Conservation (phyloP, 1,139 yeast species). For the Geotrichum klebahnii region DNA sequence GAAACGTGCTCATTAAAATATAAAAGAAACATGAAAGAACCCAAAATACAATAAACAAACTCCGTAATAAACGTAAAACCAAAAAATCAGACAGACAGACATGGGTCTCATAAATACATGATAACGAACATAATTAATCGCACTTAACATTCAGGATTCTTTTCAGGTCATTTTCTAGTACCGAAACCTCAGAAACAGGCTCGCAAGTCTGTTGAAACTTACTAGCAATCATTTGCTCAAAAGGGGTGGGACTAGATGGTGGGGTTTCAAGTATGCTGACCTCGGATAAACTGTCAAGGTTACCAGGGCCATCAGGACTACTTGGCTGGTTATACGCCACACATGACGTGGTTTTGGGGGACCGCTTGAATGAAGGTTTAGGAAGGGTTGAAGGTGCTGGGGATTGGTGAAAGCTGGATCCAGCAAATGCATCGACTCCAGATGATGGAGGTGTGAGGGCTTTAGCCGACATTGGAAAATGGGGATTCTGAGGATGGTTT, state of each 20-base stretch:
- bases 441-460: conserved; percentile 19
- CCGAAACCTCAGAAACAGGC: neutral
- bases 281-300: no score
- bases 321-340: no score
- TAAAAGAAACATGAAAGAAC: neutral
- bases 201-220: neutral
- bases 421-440: conserved; percentile 35
- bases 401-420: conserved; percentile 42
- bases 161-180: neutral
- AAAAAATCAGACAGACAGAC: no score
- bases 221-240: conserved; percentile 4
- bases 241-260: neutral
- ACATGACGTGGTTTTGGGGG: neutral
- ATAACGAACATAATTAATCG: no score
- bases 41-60: neutral
- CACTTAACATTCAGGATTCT: neutral
- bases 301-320: no score
- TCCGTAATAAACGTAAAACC: neutral
- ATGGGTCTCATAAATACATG: no score
- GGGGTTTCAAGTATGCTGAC: neutral
- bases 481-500: neutral
- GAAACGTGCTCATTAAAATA: neutral
- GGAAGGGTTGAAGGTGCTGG: conserved; percentile 45
- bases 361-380: conserved; percentile 36
- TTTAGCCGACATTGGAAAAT: neutral